Evolutionary conservation across 352 stramenopile species (phyloP).

Genomic region (Pythium aphanidermatum): DNA sequence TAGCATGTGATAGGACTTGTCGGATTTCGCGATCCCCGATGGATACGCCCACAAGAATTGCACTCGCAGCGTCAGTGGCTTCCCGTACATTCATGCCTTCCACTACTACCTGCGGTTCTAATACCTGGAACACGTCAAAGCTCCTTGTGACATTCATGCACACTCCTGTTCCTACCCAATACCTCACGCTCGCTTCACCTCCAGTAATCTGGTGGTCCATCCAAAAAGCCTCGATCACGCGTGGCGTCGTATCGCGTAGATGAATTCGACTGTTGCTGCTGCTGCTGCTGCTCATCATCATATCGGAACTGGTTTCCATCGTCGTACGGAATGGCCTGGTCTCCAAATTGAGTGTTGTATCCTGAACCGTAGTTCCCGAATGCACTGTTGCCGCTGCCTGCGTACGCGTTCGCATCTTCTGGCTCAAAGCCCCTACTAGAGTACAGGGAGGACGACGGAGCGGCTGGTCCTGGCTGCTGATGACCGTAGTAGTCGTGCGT

Average conservation of each 20-base stretch:
- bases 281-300: slow-evolving; percentile 16
- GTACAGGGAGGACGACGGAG: no score
- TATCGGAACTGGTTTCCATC: slow-evolving; percentile 6
- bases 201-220: slow-evolving; percentile 18
- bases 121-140: neutral
- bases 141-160: no score
- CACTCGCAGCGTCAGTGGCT: slow-evolving; percentile 48
- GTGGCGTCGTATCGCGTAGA: slow-evolving; percentile 7
- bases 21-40: slow-evolving; percentile 44
- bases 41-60: slow-evolving; percentile 57
- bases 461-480: slow-evolving; percentile 20
- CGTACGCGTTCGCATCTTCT: slow-evolving; percentile 52
- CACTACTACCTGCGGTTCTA: slow-evolving; percentile 70
- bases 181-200: slow-evolving; percentile 4
- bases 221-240: slow-evolving; percentile 12
- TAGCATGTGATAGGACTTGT: slow-evolving; percentile 16
- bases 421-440: slow-evolving; percentile 50
- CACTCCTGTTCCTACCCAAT: no score
- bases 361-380: slow-evolving; percentile 18
- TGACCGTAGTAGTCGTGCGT: slow-evolving; percentile 28
- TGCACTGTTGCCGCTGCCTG: slow-evolving; percentile 1
- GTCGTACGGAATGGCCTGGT: slow-evolving; percentile 12
- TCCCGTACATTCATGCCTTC: slow-evolving; percentile 75
- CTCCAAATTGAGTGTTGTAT: slow-evolving; percentile 23
- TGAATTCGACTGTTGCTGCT: slow-evolving; percentile 2